Evolutionary conservation across 2,329 filamentous ascomycete species (phyloP).

Genomic region (Albophoma yamanashiensis): DNA sequence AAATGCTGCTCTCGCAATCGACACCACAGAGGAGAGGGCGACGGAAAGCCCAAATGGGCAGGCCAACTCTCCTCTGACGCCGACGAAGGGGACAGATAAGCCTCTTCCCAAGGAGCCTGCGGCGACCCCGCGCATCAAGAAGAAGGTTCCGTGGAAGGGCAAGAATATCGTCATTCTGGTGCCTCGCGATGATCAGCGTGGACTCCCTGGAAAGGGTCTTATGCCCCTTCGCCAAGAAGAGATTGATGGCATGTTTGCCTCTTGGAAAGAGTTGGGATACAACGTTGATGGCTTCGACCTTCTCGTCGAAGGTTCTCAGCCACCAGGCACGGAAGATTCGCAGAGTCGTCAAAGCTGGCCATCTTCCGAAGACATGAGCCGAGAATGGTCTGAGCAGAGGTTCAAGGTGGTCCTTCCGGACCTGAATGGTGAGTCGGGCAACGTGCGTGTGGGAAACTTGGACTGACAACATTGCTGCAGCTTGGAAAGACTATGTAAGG

Average conservation of each 20-base stretch:
- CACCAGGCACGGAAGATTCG: conserved; percentile 30
- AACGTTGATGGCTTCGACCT: conserved; percentile 58
- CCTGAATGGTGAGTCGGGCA: conserved; percentile 39
- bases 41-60: conserved; percentile 13
- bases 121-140: conserved; percentile 49
- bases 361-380: conserved; percentile 42
- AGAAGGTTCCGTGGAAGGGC: conserved; percentile 64
- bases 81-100: conserved; percentile 23
- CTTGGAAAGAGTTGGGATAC: conserved; percentile 62
- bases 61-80: conserved; percentile 20
- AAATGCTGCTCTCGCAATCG: conserved; percentile 7
- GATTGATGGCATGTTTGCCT: conserved; percentile 49
- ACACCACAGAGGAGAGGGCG: conserved; percentile 1
- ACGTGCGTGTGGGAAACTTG: neutral
- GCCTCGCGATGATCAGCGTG: conserved; percentile 56
- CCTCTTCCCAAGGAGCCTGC: conserved; percentile 26
- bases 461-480: conserved; percentile 19
- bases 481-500: conserved; percentile 67
- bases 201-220: conserved; percentile 41
- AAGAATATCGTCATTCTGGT: conserved; percentile 64
- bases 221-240: conserved; percentile 44
- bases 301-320: conserved; percentile 30
- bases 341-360: conserved; percentile 65
- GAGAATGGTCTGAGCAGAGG: conserved; percentile 40
- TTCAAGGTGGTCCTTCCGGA: conserved; percentile 61